phyloP scores from a whole-genome alignment of 371 early-diverging fungal species.

The Funneliformis caledonium region DNA sequence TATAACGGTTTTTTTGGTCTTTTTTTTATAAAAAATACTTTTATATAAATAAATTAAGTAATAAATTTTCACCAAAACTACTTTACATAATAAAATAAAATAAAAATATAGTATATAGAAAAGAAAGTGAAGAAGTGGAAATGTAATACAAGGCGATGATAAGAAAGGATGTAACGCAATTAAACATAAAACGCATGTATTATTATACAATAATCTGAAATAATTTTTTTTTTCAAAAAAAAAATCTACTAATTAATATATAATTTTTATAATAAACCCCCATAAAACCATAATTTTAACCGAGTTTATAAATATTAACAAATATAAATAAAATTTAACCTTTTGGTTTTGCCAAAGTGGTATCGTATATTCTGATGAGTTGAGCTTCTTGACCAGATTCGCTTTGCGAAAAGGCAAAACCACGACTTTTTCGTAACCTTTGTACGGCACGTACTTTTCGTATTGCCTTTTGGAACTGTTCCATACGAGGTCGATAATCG shows the following conservation, averaged over 20 bases:
- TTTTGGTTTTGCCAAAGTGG: constrained; percentile 88
- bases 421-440: constrained; percentile 89
- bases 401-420: constrained; percentile 97
- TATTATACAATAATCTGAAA: neutral
- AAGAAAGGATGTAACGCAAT: neutral
- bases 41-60: neutral
- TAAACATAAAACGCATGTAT: neutral
- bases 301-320: neutral
- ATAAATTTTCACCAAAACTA: neutral
- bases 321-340: constrained; percentile 54
- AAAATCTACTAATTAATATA: neutral
- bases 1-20: neutral
- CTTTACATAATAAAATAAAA: neutral
- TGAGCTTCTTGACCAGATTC: constrained; percentile 90
- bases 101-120: too few species aligned
- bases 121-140: neutral
- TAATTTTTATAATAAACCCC: neutral
- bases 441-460: constrained; percentile 95
- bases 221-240: neutral
- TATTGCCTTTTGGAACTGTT: constrained; percentile 96
- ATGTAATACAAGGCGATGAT: neutral
- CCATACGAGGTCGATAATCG: constrained; percentile 96
- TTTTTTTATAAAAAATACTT: neutral
- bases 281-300: neutral
- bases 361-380: constrained; percentile 95